Base-by-base conservation (phyloP, 192 early-diverging fungal genomes). In the Cetraspora pellucida region DNA sequence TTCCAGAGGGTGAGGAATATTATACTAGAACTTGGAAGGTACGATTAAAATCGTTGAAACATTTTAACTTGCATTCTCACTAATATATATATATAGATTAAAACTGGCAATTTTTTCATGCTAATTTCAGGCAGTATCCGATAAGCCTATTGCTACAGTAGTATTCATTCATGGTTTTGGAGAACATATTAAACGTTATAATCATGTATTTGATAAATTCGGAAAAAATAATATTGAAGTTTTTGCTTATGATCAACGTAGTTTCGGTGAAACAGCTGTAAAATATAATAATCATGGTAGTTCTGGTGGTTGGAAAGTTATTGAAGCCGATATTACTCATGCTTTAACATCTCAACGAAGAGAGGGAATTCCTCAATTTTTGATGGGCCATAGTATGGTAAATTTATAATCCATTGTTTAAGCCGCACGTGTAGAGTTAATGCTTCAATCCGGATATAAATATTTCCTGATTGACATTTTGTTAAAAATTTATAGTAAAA, bases 211-310 rank as follows among this genome's bases (percentile, higher is more conserved):
- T 77, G 69, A 80, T 43, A 74, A 78, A 21, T 90, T 91, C 77
- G 82, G 83, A 57, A 80, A 68, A 45, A 72, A 75, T 28, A 89
- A 88, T 3, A 88, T 93, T 71, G 78, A 87, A 67, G 82, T 86
- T 74, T 82, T 81, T 30, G 85, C 75, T n/a, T 88, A 81, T 67
- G 91, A 92, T 80, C 89, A 93, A 78, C 83, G 91, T 59, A 90
- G 91, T 49, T 90, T 86, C 69, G 91, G 91, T 17, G 74, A 88
- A 74, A 93, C 91, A 8, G 69, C 49, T 77, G 79, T 80, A 74
- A 43, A 17, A 19, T 44, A 58, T 59, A 81, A 82, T 23, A 72
- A 77, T 17, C 79, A 80, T 49, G 88, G 89, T 23, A 61, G 80
- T 44, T 82, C 84, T 47, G 81, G 81, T 61, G 85, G 88, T 37